Percentiles rank a stretch among this genome's conserved stretches.
These are phyloP conservation scores for Wickerhamiella vanderwaltii DNA, from an alignment of 805 yeast species.

Conservation along the genomic window DNA sequence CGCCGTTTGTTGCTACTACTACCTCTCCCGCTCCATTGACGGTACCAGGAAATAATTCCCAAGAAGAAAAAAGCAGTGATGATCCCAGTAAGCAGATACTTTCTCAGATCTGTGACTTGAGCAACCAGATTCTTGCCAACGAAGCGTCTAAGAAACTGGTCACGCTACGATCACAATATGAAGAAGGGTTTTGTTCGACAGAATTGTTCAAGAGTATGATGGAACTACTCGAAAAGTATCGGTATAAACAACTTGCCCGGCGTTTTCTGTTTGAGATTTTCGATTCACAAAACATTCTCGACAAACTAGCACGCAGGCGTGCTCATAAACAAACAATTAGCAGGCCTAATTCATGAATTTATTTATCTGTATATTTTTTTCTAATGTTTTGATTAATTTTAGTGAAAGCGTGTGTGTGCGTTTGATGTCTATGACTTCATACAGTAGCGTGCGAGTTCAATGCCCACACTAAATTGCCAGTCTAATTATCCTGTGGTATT, in stretches of 20 bases:
- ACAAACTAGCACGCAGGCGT: slow-evolving; percentile 18
- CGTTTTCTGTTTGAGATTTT: slow-evolving; percentile 56
- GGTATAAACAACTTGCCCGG: slow-evolving; percentile 50
- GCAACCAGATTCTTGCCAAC: slow-evolving; percentile 42
- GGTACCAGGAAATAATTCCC: no score
- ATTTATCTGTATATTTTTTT: neutral
- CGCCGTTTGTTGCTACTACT: neutral
- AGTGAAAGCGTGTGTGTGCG: no score
- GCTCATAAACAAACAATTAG: slow-evolving; percentile 15
- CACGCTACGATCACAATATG: slow-evolving; percentile 38
- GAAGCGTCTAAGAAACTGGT: slow-evolving; percentile 48
- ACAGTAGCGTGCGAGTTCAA: no score
- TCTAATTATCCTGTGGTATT: no score
- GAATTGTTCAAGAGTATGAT: slow-evolving; percentile 42
- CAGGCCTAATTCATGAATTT: slow-evolving; percentile 1
- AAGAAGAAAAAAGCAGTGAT: neutral
- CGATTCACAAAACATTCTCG: slow-evolving; percentile 27
- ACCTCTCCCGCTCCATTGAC: neutral
- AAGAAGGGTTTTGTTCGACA: slow-evolving; percentile 43
- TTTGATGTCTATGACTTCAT: no score
- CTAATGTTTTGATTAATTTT: neutral
- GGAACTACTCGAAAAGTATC: slow-evolving; percentile 42
- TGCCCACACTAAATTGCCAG: no score
- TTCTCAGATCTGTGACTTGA: slow-evolving; percentile 37
- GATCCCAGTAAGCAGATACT: slow-evolving; percentile 16